phyloP scores from a whole-genome alignment of 2,329 filamentous ascomycete species.

The Trichophyton schoenleinii region DNA sequence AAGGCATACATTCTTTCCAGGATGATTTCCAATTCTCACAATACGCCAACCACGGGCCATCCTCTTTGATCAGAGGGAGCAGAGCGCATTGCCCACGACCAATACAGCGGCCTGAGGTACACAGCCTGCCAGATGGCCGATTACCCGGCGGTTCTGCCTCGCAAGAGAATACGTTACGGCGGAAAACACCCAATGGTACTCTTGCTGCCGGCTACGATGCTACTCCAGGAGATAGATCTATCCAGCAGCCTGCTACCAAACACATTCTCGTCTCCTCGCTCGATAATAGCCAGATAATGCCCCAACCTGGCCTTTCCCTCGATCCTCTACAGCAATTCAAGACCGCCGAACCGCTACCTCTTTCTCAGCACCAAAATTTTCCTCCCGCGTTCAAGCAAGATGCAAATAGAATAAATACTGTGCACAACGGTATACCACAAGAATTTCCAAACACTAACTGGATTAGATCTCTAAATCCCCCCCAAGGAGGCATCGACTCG shows the following conservation, averaged over 20 bases:
- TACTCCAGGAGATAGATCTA: conserved; percentile 57
- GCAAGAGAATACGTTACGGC: conserved; percentile 64
- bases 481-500: conserved; percentile 47
- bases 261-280: conserved; percentile 63
- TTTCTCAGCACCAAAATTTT: conserved; percentile 25
- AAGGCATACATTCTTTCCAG: conserved; percentile 16
- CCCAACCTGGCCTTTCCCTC: conserved; percentile 21
- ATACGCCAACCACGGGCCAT: conserved; percentile 15
- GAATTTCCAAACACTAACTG: conserved; percentile 28
- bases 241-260: conserved; percentile 65
- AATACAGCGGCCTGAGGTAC: conserved; percentile 25
- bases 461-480: conserved; percentile 33
- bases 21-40: conserved; percentile 12
- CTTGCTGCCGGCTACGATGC: conserved; percentile 86
- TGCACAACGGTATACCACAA: conserved; percentile 16
- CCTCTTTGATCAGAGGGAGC: conserved; percentile 14
- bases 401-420: conserved; percentile 12
- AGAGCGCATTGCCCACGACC: conserved; percentile 30
- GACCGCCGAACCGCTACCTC: conserved; percentile 19
- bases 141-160: conserved; percentile 16
- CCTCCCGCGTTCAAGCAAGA: conserved; percentile 30
- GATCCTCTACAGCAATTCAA: conserved; percentile 24
- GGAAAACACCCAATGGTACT: conserved; percentile 91
- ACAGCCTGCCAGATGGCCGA: conserved; percentile 18
- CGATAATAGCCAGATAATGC: conserved; percentile 26